phyloP scores from a whole-genome alignment of 2,329 filamentous ascomycete species.

The Chaetomiaceae sp. region DNA sequence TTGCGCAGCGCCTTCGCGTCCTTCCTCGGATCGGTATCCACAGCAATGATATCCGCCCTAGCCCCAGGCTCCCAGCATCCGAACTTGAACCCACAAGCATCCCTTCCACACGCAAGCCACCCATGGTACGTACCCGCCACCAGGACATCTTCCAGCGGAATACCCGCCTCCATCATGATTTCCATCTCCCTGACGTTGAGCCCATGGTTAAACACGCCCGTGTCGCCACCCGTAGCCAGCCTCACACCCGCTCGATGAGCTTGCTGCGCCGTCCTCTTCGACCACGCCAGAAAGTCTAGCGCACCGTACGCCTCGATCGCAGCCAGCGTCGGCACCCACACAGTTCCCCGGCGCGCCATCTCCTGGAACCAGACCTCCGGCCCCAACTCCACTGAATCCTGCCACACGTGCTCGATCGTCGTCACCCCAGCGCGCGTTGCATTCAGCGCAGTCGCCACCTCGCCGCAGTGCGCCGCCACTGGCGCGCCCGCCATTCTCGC shows the following conservation, averaged over 20 bases:
- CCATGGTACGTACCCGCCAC: slow-evolving; percentile 45
- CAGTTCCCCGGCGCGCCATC: slow-evolving; percentile 39
- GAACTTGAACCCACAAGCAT: slow-evolving; percentile 45
- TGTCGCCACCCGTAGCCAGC: slow-evolving; percentile 48
- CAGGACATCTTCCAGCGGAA: slow-evolving; percentile 44
- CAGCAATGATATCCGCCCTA: slow-evolving; percentile 46
- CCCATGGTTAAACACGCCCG: slow-evolving; percentile 48
- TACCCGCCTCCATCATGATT: slow-evolving; percentile 45
- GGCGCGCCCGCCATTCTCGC: slow-evolving; percentile 36
- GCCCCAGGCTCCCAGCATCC: slow-evolving; percentile 45
- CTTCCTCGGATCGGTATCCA: slow-evolving; percentile 38
- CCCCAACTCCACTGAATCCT: slow-evolving; percentile 26
- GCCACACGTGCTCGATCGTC: slow-evolving; percentile 39
- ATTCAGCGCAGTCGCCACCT: slow-evolving; percentile 38
- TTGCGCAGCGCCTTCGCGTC: slow-evolving; percentile 38
- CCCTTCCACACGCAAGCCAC: slow-evolving; percentile 50
- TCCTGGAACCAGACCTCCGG: slow-evolving; percentile 33
- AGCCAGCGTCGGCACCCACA: slow-evolving; percentile 49
- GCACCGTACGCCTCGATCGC: slow-evolving; percentile 34
- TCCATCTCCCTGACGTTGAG: slow-evolving; percentile 48
- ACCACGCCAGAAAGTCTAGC: slow-evolving; percentile 23
- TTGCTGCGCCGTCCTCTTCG: slow-evolving; percentile 36
- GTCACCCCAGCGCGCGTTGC: slow-evolving; percentile 42
- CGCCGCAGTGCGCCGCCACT: slow-evolving; percentile 39
- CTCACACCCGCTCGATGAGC: slow-evolving; percentile 43